Percentiles rank a stretch among this genome's conserved stretches.
Evolutionary conservation across 257 asterid genomes (phyloP).

Genomic region (Penstemon barbatus): DNA sequence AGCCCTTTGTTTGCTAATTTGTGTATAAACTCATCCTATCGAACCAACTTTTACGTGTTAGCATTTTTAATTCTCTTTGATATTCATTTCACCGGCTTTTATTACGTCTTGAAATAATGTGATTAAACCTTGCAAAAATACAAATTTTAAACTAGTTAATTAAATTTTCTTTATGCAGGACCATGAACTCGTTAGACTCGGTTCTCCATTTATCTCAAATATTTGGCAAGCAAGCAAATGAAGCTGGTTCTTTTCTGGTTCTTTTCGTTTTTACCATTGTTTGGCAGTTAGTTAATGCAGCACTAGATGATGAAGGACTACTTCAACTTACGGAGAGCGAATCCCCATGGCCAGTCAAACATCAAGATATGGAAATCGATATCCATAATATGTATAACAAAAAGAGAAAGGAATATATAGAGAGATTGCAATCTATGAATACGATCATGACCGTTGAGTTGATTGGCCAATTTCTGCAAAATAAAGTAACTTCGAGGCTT

Average conservation of each 20-base stretch:
- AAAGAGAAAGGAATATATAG: conserved; percentile 49
- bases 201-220: conserved; percentile 53
- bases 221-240: conserved; percentile 54
- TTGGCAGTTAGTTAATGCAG: conserved; percentile 83
- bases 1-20: too few species aligned
- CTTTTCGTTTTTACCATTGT: conserved; percentile 62
- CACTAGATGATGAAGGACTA: conserved; percentile 87
- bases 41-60: too few species aligned
- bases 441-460: conserved; percentile 66
- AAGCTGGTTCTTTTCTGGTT: conserved; percentile 61
- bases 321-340: conserved; percentile 63
- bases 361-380: conserved; percentile 76
- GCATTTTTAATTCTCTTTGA: too few species aligned
- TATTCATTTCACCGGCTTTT: too few species aligned
- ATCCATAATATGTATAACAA: conserved; percentile 38
- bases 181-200: conserved; percentile 52
- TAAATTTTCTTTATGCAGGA: conserved; percentile 49
- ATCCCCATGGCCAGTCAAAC: conserved; percentile 65
- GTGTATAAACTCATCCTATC: too few species aligned
- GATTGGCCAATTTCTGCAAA: conserved; percentile 66
- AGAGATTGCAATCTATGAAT: conserved; percentile 56
- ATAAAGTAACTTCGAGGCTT: conserved; percentile 81
- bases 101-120: too few species aligned
- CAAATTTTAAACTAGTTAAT: neutral
- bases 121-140: too few species aligned